phyloP scores from a whole-genome alignment of 257 asterid species.

The Solanum piurae region DNA sequence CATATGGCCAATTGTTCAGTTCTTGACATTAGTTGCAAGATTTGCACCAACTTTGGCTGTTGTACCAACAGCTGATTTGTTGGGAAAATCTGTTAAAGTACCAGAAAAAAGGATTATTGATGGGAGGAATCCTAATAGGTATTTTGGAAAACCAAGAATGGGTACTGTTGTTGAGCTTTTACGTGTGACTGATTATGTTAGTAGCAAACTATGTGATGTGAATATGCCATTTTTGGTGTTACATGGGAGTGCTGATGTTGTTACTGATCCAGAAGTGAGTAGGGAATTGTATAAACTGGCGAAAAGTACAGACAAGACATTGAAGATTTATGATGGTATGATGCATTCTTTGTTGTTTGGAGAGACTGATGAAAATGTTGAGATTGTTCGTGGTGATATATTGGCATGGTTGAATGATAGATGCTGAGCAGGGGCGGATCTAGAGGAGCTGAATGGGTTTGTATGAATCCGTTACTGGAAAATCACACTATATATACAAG shows the following conservation, averaged over 20 bases:
- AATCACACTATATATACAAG: not conserved
- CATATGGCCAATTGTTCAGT: conserved; percentile 67
- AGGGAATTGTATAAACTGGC: conserved; percentile 63
- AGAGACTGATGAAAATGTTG: conserved; percentile 82
- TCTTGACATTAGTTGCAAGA: conserved; percentile 38
- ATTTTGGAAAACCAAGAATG: conserved; percentile 68
- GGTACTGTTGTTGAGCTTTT: conserved; percentile 75
- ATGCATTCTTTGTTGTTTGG: conserved; percentile 88
- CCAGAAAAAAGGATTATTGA: conserved; percentile 48
- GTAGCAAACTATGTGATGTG: conserved; percentile 46
- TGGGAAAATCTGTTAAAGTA: conserved; percentile 76
- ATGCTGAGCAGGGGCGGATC: not conserved
- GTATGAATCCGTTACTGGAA: not conserved
- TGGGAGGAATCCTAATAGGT: conserved; percentile 59
- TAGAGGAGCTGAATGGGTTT: not conserved
- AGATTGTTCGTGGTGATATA: conserved; percentile 49
- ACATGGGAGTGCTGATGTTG: conserved; percentile 79
- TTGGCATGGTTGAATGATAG: conserved; percentile 52
- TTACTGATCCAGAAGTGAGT: conserved; percentile 84
- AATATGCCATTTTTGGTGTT: conserved; percentile 53
- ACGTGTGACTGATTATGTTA: conserved; percentile 58
- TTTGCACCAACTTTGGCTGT: conserved; percentile 59
- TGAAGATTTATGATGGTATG: conserved; percentile 84
- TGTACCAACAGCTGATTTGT: conserved; percentile 73
- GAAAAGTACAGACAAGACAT: conserved; percentile 57